phyloP scores from a whole-genome alignment of 2,329 filamentous ascomycete genomes.

The Aspergillus awamori region DNA sequence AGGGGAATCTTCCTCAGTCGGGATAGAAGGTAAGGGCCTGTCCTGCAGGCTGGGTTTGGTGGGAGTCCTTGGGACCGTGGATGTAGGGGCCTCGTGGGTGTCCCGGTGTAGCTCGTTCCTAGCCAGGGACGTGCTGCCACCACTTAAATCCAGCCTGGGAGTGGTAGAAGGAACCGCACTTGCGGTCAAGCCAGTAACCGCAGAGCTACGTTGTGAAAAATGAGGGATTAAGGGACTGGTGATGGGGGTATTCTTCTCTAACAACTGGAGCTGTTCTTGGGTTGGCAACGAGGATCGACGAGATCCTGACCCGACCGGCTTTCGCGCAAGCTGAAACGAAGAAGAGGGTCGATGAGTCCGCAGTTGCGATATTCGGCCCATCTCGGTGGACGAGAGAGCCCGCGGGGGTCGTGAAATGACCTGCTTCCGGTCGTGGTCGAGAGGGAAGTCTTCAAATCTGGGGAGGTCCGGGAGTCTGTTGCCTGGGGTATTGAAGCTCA shows the following conservation, averaged over 20 bases:
- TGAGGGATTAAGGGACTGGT: slow-evolving; percentile 34
- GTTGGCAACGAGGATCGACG: slow-evolving; percentile 32
- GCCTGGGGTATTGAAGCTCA: slow-evolving; percentile 50
- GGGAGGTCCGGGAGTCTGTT: slow-evolving; percentile 51
- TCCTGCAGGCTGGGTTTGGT: slow-evolving; percentile 27
- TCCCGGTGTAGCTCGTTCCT: slow-evolving; percentile 9
- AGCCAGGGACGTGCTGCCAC: slow-evolving; percentile 10
- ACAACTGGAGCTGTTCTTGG: slow-evolving; percentile 19
- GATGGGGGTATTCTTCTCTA: slow-evolving; percentile 22
- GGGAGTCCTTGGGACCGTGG: slow-evolving; percentile 24
- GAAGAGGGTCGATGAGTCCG: slow-evolving; percentile 26
- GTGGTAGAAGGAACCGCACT: slow-evolving; percentile 15
- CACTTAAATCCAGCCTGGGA: slow-evolving; percentile 17
- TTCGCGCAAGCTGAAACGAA: slow-evolving; percentile 38
- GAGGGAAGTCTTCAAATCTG: slow-evolving; percentile 44
- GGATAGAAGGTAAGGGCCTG: slow-evolving; percentile 28
- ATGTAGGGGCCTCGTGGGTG: slow-evolving; percentile 15
- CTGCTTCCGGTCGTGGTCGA: slow-evolving; percentile 33
- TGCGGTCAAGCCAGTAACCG: slow-evolving; percentile 20
- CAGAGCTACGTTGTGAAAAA: slow-evolving; percentile 30
- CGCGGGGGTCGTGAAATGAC: slow-evolving; percentile 34
- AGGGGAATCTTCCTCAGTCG: slow-evolving; percentile 17
- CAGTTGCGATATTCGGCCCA: slow-evolving; percentile 23
- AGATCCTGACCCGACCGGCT: slow-evolving; percentile 40
- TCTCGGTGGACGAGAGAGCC: slow-evolving; percentile 31